phyloP scores from a whole-genome alignment of 2,329 filamentous ascomycete genomes.

The Nemania sp. region DNA sequence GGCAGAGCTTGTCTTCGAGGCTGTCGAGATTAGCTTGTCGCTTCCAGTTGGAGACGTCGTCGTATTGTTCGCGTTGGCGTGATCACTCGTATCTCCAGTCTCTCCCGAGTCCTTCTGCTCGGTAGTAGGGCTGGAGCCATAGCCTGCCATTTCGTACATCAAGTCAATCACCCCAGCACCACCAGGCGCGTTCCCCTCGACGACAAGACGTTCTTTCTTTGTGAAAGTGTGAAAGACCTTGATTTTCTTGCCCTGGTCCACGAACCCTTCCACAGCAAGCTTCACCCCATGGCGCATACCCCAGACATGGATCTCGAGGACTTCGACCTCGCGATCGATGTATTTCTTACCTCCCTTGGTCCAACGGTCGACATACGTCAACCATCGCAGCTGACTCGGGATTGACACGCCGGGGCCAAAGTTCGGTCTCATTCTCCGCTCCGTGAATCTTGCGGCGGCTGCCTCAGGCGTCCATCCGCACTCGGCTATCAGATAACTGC shows the following conservation, averaged over 20 bases:
- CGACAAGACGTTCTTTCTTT: slow-evolving; percentile 70
- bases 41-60: slow-evolving; percentile 16
- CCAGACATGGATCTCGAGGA: slow-evolving; percentile 89
- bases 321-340: slow-evolving; percentile 79
- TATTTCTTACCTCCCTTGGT: slow-evolving; percentile 75
- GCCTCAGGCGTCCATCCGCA: slow-evolving; percentile 64
- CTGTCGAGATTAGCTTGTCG: slow-evolving; percentile 19
- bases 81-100: slow-evolving; percentile 34
- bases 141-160: slow-evolving; percentile 58
- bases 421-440: slow-evolving; percentile 82
- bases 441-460: slow-evolving; percentile 67
- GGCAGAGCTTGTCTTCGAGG: slow-evolving; percentile 9
- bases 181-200: slow-evolving; percentile 61
- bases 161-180: slow-evolving; percentile 55
- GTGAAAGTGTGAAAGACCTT: slow-evolving; percentile 81
- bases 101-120: slow-evolving; percentile 45
- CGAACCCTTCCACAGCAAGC: slow-evolving; percentile 80
- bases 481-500: slow-evolving; percentile 88
- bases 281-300: slow-evolving; percentile 87
- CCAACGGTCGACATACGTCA: slow-evolving; percentile 90
- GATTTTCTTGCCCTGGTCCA: slow-evolving; percentile 87
- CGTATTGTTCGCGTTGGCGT: slow-evolving; percentile 16
- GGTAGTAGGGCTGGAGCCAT: slow-evolving; percentile 36
- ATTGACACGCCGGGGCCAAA: slow-evolving; percentile 93
- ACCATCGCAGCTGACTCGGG: slow-evolving; percentile 85